Evolutionary conservation across 495 filamentous ascomycete species (phyloP).

Genomic region (Peziza echinospora): DNA sequence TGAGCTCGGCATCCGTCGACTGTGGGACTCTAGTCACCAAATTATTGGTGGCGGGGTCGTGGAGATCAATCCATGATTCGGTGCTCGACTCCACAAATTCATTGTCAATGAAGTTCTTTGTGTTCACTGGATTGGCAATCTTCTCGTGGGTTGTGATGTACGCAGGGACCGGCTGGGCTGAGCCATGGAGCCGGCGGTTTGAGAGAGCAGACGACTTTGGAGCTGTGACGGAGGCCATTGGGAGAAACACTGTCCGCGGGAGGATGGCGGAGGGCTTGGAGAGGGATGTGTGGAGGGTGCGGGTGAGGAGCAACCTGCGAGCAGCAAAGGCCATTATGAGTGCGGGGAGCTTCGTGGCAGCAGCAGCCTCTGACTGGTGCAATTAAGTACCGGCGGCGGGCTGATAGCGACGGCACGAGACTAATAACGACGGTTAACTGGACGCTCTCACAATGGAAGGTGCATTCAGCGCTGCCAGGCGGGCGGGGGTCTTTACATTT

Average conservation of each 20-base stretch:
- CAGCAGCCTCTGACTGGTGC: too few relatives aligned
- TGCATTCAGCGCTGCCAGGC: too few relatives aligned
- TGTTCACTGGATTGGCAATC: slow-evolving; percentile 53
- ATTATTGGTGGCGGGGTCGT: slow-evolving; percentile 94
- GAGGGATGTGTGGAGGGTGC: not conserved
- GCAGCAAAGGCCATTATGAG: not conserved
- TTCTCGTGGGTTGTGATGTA: slow-evolving; percentile 70
- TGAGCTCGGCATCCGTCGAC: slow-evolving; percentile 73
- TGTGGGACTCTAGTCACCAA: slow-evolving; percentile 95
- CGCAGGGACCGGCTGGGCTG: slow-evolving; percentile 30
- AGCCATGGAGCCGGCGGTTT: slow-evolving; percentile 29
- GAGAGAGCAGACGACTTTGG: not conserved
- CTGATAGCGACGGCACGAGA: not conserved
- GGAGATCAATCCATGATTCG: slow-evolving; percentile 67
- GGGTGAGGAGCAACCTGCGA: not conserved
- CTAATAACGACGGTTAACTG: too few relatives aligned
- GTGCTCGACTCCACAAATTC: slow-evolving; percentile 58
- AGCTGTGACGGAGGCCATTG: not conserved
- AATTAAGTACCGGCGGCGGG: too few relatives aligned
- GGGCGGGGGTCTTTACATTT: too few relatives aligned
- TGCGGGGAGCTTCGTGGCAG: not conserved
- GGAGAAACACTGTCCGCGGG: not conserved
- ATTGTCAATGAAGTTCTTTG: slow-evolving; percentile 83
- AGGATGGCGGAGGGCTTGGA: not conserved
- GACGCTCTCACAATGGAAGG: too few relatives aligned